These are phyloP conservation scores for Themeda triandra DNA, from an alignment of 176 grass and related monocot species.

Conservation along the genomic window DNA sequence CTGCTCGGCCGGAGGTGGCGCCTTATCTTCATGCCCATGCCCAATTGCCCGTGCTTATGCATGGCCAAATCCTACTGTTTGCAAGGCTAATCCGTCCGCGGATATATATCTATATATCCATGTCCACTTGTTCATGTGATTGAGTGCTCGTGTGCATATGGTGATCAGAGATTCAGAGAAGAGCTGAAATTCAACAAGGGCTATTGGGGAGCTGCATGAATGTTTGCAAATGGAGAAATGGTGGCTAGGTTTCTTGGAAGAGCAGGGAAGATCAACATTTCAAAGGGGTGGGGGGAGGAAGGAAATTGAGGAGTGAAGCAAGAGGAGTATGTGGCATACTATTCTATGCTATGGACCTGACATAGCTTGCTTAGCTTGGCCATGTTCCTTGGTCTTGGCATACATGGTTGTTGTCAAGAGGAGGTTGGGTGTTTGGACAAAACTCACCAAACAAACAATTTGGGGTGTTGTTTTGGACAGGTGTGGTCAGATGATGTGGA, in stretches of 20 bases:
- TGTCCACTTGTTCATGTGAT: background rate
- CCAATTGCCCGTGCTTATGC: background rate
- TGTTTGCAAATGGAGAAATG: background rate
- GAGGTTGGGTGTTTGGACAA: background rate
- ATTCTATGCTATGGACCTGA: slow-evolving; percentile 9
- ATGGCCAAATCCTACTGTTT: background rate
- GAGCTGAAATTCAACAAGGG: background rate
- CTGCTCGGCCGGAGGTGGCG: background rate
- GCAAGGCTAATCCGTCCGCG: background rate
- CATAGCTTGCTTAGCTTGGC: slow-evolving; percentile 12
- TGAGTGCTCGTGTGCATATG: background rate
- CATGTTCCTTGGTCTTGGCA: background rate
- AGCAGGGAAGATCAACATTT: slow-evolving; percentile 27
- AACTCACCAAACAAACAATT: slow-evolving; percentile 23
- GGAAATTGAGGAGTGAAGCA: slow-evolving; percentile 68
- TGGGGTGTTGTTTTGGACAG: background rate
- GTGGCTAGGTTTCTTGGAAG: slow-evolving; percentile 23
- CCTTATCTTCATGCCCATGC: slow-evolving; percentile 1
- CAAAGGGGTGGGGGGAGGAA: background rate
- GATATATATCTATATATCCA: background rate
- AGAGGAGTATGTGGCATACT: slow-evolving; percentile 18
- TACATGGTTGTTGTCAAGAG: background rate
- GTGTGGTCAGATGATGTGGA: slow-evolving; percentile 19
- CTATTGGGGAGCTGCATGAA: background rate
- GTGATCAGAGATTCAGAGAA: background rate